phyloP scores from a whole-genome alignment of 257 asterid species.

The Nicotiana undulata region DNA sequence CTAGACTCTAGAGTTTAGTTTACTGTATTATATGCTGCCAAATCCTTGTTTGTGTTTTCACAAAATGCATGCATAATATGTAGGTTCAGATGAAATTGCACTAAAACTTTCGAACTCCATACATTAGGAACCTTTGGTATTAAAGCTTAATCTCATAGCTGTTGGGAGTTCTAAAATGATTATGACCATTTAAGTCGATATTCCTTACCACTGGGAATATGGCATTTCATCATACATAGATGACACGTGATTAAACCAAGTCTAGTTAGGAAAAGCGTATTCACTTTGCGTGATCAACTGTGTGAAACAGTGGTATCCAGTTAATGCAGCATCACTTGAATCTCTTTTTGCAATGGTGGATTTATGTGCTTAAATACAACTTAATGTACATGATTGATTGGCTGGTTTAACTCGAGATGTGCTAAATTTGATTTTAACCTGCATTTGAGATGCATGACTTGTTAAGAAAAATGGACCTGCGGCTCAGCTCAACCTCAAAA shows the following conservation, averaged over 20 bases:
- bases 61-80: background rate
- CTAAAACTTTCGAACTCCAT: background rate
- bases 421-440: background rate
- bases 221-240: background rate
- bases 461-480: background rate
- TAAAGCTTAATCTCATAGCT: background rate
- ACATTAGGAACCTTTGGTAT: background rate
- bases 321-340: background rate
- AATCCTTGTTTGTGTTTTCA: background rate
- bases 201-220: background rate
- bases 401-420: background rate
- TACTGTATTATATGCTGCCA: background rate
- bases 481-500: background rate
- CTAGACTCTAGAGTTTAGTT: background rate
- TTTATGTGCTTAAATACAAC: background rate
- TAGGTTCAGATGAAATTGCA: background rate
- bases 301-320: background rate
- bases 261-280: background rate
- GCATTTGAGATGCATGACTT: background rate
- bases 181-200: background rate
- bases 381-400: background rate
- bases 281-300: background rate
- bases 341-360: background rate
- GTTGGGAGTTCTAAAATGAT: background rate
- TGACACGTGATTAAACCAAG: background rate